phyloP scores from a whole-genome alignment of 768 basidiomycete species.

The Psilocybe azurescens region DNA sequence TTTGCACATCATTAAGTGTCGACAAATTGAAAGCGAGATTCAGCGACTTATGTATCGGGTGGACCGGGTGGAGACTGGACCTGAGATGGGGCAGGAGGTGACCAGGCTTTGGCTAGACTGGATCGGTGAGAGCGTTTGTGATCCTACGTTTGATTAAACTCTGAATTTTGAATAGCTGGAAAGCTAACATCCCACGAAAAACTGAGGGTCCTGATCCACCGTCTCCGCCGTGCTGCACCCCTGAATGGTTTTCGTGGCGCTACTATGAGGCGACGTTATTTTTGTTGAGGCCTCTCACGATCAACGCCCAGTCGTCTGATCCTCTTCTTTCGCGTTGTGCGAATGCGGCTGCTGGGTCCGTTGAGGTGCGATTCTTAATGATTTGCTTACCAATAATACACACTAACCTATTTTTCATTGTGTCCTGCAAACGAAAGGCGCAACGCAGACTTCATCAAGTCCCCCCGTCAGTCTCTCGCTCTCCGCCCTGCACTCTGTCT shows the following conservation, averaged over 20 bases:
- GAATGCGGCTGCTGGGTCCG: constrained; percentile 8
- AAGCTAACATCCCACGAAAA: constrained; percentile 6
- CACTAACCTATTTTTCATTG: background rate
- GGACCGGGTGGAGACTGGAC: background rate
- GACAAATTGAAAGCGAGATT: constrained; percentile 15
- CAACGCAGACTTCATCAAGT: constrained; percentile 11
- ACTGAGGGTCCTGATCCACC: background rate
- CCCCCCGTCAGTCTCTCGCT: constrained; percentile 13
- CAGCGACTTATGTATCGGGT: constrained; percentile 13
- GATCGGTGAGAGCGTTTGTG: constrained; percentile 4
- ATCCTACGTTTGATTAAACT: background rate
- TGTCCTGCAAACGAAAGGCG: background rate
- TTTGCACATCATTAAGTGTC: constrained; percentile 10
- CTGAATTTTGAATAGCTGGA: constrained; percentile 6
- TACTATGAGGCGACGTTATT: constrained; percentile 13
- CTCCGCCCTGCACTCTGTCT: constrained; percentile 7
- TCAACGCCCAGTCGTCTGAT: constrained; percentile 3
- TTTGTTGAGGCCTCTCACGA: constrained; percentile 10
- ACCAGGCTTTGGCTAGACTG: constrained; percentile 5
- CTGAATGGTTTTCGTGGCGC: constrained; percentile 15
- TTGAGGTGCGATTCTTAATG: background rate
- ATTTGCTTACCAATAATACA: background rate
- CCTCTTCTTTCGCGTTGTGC: constrained; percentile 11
- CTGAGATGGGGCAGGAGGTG: constrained; percentile 5
- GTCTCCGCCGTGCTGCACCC: constrained; percentile 11